A percentile compares a stretch with the other conserved stretches of the same genome.
Evolutionary conservation across 2,329 filamentous ascomycete species (phyloP).

Genomic region (Neofusicoccum umdonicola): DNA sequence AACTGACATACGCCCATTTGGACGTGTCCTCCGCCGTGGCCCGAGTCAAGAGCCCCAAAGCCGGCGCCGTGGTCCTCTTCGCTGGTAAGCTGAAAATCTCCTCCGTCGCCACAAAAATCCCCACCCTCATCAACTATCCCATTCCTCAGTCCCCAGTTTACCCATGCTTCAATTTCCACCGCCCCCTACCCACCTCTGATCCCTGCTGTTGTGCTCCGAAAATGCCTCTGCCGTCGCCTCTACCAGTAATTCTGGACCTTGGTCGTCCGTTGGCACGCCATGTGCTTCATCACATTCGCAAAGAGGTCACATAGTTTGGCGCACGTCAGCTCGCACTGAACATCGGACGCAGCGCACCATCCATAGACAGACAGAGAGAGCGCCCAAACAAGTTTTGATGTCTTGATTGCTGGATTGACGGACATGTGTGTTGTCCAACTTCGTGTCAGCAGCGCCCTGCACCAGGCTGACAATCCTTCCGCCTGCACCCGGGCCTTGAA

Average conservation of each 20-base stretch:
- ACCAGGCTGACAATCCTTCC: neutral
- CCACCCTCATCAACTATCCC: conserved; percentile 3
- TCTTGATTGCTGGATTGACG: neutral
- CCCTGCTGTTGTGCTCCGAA: neutral
- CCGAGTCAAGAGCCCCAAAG: conserved; percentile 68
- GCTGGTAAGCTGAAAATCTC: conserved; percentile 53
- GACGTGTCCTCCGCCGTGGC: conserved; percentile 59
- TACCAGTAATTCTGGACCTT: neutral
- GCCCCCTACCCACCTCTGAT: neutral
- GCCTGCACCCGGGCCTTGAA: neutral
- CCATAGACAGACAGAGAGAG: neutral
- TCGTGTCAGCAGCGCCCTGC: neutral
- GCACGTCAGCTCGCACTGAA: neutral
- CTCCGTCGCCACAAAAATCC: neutral
- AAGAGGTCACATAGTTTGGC: neutral
- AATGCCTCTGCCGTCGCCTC: neutral
- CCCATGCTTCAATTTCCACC: neutral
- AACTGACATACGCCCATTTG: conserved; percentile 63
- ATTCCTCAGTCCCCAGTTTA: neutral
- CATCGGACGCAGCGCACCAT: neutral
- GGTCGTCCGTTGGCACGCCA: neutral
- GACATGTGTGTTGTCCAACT: neutral
- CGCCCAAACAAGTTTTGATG: neutral
- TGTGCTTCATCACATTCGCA: conserved; percentile 12
- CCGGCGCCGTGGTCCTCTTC: conserved; percentile 75